Percentiles rank a stretch among this genome's conserved stretches.
Conservation (phyloP, 805 yeast genomes). For the Maudiozyma serrabonitensis region DNA sequence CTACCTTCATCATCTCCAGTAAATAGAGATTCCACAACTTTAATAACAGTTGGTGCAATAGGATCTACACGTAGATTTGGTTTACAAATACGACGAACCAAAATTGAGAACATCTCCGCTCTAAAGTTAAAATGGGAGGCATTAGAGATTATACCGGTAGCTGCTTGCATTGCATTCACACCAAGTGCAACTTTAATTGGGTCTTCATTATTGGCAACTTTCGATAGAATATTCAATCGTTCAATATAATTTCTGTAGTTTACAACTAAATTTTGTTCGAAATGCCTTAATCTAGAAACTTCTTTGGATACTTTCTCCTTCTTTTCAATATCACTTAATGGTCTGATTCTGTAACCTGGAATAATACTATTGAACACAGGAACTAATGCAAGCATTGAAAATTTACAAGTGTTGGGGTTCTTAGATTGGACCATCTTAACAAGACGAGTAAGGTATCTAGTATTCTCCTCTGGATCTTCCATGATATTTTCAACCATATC, state of each 20-base stretch:
- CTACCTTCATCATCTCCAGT: constrained; percentile 77
- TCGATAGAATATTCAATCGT: constrained; percentile 36
- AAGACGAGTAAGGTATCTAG: constrained; percentile 52
- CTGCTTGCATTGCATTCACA: constrained; percentile 57
- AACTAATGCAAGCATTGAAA: constrained; percentile 68
- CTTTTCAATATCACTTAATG: constrained; percentile 71
- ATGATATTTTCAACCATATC: constrained; percentile 63
- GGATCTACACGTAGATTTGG: constrained; percentile 39
- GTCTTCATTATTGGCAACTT: constrained; percentile 29
- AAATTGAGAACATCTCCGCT: constrained; percentile 56
- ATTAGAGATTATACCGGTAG: constrained; percentile 62
- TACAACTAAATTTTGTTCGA: constrained; percentile 67
- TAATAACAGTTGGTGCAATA: constrained; percentile 48
- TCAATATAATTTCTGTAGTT: constrained; percentile 63
- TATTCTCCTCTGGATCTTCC: constrained; percentile 86
- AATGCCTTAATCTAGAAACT: constrained; percentile 62
- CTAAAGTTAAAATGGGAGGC: constrained; percentile 76
- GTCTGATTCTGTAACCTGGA: constrained; percentile 81
- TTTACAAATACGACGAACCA: constrained; percentile 59
- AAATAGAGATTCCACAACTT: constrained; percentile 59
- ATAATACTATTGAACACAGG: constrained; percentile 78
- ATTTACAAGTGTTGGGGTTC: constrained; percentile 54
- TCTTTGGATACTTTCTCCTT: constrained; percentile 78
- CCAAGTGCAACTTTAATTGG: constrained; percentile 34
- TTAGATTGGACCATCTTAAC: constrained; percentile 61